A percentile compares a stretch with the other conserved stretches of the same genome.
These are phyloP conservation scores for Passalora sequoiae DNA, from an alignment of 2,329 filamentous ascomycete species.

Conservation along the genomic window DNA sequence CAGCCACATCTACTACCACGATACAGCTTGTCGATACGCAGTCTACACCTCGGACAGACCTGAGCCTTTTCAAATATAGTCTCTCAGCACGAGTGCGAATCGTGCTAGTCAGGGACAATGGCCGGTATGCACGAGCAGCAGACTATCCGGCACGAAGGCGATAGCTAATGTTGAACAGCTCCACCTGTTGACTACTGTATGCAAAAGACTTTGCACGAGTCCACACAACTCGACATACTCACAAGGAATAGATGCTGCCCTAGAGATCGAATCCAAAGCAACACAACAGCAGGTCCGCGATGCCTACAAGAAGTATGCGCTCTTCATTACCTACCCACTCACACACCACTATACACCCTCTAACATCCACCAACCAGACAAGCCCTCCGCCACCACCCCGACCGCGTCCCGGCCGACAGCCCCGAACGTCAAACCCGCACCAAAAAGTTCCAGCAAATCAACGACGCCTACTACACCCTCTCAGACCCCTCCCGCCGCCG, in stretches of 20 bases:
- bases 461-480: conserved; percentile 88
- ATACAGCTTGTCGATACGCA: too few relatives aligned
- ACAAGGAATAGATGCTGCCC: conserved; percentile 26
- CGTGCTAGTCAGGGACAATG: neutral
- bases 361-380: conserved; percentile 38
- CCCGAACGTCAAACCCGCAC: conserved; percentile 78
- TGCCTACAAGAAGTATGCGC: conserved; percentile 79
- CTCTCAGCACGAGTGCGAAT: too few relatives aligned
- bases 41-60: too few relatives aligned
- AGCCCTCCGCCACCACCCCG: conserved; percentile 87
- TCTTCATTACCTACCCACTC: neutral
- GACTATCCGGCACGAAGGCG: neutral
- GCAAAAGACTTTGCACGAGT: neutral
- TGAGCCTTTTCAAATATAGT: too few relatives aligned
- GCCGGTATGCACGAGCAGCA: neutral
- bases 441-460: conserved; percentile 83
- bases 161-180: conserved; percentile 18
- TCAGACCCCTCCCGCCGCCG: conserved; percentile 70
- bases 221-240: neutral
- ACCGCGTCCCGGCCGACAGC: conserved; percentile 77
- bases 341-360: neutral
- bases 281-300: conserved; percentile 79
- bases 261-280: conserved; percentile 54
- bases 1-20: too few relatives aligned
- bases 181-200: conserved; percentile 34